These are phyloP conservation scores for Pseudocercospora fijiensis DNA, from an alignment of 2,329 filamentous ascomycete species.

Conservation along the genomic window DNA sequence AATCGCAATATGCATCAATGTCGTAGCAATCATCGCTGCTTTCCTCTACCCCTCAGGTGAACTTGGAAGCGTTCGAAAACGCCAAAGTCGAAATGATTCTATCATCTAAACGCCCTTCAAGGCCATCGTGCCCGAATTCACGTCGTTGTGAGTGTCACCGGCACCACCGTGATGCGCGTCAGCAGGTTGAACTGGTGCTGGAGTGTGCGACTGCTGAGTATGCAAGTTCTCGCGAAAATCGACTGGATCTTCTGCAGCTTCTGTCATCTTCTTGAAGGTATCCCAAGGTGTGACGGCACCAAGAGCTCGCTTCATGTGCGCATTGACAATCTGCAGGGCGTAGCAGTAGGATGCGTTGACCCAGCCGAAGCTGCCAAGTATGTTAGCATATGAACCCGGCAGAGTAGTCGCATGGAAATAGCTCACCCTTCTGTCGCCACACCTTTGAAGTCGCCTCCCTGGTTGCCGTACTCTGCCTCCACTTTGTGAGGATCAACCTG, in stretches of 20 bases:
- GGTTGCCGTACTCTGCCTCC: conserved; percentile 96
- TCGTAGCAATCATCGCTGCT: conserved; percentile 1
- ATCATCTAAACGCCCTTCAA: conserved; percentile 6
- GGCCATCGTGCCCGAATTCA: conserved; percentile 13
- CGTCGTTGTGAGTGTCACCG: conserved; percentile 13
- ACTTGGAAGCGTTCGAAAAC: background rate
- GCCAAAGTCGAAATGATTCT: conserved; percentile 2
- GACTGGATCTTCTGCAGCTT: conserved; percentile 22
- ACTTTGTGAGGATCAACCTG: conserved; percentile 89
- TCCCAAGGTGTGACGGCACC: conserved; percentile 86
- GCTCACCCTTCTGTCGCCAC: conserved; percentile 93
- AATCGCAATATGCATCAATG: background rate
- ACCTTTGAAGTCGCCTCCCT: conserved; percentile 91
- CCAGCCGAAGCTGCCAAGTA: conserved; percentile 77
- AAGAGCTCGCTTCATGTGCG: conserved; percentile 84
- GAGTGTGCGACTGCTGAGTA: conserved; percentile 10
- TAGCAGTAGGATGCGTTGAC: conserved; percentile 98
- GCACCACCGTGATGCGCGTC: background rate
- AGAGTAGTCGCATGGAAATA: background rate
- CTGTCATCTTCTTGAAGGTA: conserved; percentile 65
- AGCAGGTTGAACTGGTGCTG: conserved; percentile 21
- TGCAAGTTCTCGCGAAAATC: conserved; percentile 8
- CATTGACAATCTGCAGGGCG: conserved; percentile 81
- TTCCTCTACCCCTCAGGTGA: background rate
- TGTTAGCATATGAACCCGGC: conserved; percentile 11